Evolutionary conservation across 2,329 filamentous ascomycete species (phyloP).

Genomic region (Pseudopyricularia javanii): DNA sequence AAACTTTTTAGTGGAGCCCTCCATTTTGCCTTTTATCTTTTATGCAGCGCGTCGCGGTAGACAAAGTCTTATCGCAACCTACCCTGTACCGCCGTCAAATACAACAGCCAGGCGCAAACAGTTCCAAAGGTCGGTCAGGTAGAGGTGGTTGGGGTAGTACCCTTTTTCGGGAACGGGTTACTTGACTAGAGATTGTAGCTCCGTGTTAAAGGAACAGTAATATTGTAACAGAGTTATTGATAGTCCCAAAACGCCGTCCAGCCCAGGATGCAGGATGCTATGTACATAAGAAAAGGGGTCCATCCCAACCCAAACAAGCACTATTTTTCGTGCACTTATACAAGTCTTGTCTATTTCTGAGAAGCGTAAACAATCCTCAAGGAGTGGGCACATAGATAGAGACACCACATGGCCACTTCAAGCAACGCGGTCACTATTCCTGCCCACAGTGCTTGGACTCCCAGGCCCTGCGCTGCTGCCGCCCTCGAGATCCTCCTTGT

Average conservation of each 20-base stretch:
- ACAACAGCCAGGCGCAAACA: no score
- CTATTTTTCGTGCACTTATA: neutral
- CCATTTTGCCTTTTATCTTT: neutral
- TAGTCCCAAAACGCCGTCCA: neutral
- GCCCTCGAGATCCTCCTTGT: constrained; percentile 31
- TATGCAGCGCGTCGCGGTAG: neutral
- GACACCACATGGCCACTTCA: no score
- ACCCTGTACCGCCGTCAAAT: neutral
- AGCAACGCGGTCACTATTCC: constrained; percentile 26
- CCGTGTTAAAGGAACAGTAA: no score
- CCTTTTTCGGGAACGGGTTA: neutral
- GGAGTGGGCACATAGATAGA: neutral
- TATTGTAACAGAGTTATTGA: neutral
- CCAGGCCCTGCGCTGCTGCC: constrained; percentile 24
- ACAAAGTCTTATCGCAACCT: neutral
- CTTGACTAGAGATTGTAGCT: neutral
- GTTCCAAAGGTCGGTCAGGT: no score
- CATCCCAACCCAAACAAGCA: neutral
- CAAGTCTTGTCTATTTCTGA: neutral
- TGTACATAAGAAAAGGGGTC: neutral
- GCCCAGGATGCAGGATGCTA: neutral
- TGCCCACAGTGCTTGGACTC: constrained; percentile 35
- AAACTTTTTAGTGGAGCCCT: constrained; percentile 2
- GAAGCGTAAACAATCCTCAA: neutral
- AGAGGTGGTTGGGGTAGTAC: no score